A percentile compares a stretch with the other conserved stretches of the same genome.
Conservation (phyloP, 129 eudicot genomes). For the Lonicera japonica region DNA sequence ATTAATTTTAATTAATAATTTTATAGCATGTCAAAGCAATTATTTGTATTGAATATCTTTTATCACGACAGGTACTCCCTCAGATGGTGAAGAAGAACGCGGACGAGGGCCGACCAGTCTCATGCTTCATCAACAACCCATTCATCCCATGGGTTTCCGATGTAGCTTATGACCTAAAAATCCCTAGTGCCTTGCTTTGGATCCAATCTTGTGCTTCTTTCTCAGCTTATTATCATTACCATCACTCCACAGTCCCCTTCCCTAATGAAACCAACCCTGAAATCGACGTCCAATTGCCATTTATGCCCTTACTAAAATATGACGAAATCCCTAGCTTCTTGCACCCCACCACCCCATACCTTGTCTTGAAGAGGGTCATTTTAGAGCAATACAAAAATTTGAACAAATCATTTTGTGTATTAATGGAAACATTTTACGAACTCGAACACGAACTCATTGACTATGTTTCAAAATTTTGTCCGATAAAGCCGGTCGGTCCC, state of each 20-base stretch:
- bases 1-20: too few species aligned
- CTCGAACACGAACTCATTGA: slow-evolving; percentile 55
- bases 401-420: slow-evolving; percentile 47
- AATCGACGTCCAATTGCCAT: slow-evolving; percentile 53
- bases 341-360: slow-evolving; percentile 52
- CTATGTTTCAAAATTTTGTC: slow-evolving; percentile 34
- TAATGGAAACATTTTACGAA: slow-evolving; percentile 70
- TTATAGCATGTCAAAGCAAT: too few species aligned
- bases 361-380: slow-evolving; percentile 23
- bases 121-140: slow-evolving; percentile 57
- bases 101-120: slow-evolving; percentile 43
- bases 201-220: slow-evolving; percentile 70
- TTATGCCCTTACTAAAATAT: slow-evolving; percentile 55
- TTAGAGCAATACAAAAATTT: slow-evolving; percentile 53
- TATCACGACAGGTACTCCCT: slow-evolving; percentile 12
- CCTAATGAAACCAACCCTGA: slow-evolving; percentile 47
- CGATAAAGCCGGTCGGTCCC: slow-evolving; percentile 65
- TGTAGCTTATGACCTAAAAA: slow-evolving; percentile 38
- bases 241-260: slow-evolving; percentile 30
- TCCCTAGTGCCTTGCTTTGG: slow-evolving; percentile 79
- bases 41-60: too few species aligned
- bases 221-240: slow-evolving; percentile 53
- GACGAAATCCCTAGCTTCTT: slow-evolving; percentile 77
- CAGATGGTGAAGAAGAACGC: slow-evolving; percentile 25
- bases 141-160: slow-evolving; percentile 77